Evolutionary conservation across 116 monocot genomes (phyloP), one percentile per base, ranked within the genome.

Genomic region (Dioscorea cayenensis): DNA sequence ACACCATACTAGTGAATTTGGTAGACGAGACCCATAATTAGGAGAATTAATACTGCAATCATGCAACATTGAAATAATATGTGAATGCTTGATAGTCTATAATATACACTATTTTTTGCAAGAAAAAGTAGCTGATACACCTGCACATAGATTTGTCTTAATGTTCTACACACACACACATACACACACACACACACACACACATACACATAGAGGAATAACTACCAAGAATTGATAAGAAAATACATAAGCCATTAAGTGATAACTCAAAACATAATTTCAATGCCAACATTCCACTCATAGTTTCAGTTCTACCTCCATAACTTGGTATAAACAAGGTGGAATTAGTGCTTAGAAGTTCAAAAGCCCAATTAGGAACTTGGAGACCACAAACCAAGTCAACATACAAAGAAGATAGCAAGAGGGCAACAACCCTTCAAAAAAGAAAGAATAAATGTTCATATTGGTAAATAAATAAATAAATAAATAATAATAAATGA

Each of bases 301-400:
- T 83, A 60, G 70, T 76, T 73, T 83, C 70, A 62, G 32, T 72
- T 73, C 28, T 68, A 64, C 71, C 48, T 52, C 65, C 71, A 69
- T 71, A 72, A 59, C 51, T 10, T 5, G 67, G 68, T 60, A 9
- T 55, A 27, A 75, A 69, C 37, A 72, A 55, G 20, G 86, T 74
- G 66, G 74, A 80, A 80, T 80, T 82, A 28, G 72, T 82, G 66
- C 51, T 78, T 83, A 79, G 66, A 73, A 80, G 70, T 82, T 86
- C 74, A 78, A 97, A 97, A 27, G 82, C 49, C 97, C 97, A 97
- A 66, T 83, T 71, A 16, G 93, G 88, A 58, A 93, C 83, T 68
- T 93, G 93, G 51, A 93, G 75, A 23, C 83, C 90, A 64, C 88
- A 80, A 36, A 92, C 67, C 77, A 93, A 84, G 67, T 79, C 79